Conservation (phyloP, 2,329 filamentous ascomycete genomes). For the Apiospora arundinis region DNA sequence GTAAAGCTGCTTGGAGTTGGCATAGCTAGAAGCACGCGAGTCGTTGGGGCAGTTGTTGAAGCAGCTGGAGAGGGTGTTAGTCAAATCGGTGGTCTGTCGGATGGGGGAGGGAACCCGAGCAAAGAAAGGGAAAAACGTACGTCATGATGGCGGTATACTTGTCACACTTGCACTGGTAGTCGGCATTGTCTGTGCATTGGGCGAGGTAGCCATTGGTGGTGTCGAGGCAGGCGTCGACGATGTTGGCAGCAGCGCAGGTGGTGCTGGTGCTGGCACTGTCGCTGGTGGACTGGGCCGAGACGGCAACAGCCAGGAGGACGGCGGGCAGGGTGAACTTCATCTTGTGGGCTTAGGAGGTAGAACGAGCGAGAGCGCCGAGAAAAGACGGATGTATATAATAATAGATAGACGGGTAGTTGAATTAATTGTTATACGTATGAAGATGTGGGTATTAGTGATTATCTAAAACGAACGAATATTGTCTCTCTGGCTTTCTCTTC, state of each 20-base stretch:
- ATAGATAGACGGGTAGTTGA: neutral
- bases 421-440: constrained; percentile 1
- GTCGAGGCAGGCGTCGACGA: constrained; percentile 45
- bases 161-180: constrained; percentile 60
- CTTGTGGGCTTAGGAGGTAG: constrained; percentile 1
- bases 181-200: constrained; percentile 41
- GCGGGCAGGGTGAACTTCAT: constrained; percentile 31
- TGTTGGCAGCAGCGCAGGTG: constrained; percentile 43
- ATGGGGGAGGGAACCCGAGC: neutral
- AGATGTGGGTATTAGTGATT: neutral
- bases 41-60: constrained; percentile 68
- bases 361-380: neutral
- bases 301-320: constrained; percentile 36
- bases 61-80: constrained; percentile 48
- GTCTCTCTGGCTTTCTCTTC: neutral
- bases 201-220: constrained; percentile 43
- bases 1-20: constrained; percentile 36
- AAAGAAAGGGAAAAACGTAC: constrained; percentile 41
- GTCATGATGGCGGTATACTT: constrained; percentile 59
- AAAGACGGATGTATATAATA: neutral
- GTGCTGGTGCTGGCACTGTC: constrained; percentile 11
- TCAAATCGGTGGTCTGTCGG: too few relatives aligned
- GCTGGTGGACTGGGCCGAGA: constrained; percentile 30
- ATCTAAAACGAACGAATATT: neutral
- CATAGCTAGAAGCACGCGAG: constrained; percentile 33